A percentile compares a stretch with the other conserved stretches of the same genome.
Evolutionary conservation across 495 filamentous ascomycete species (phyloP).

Genomic region (Trichoderma virens): DNA sequence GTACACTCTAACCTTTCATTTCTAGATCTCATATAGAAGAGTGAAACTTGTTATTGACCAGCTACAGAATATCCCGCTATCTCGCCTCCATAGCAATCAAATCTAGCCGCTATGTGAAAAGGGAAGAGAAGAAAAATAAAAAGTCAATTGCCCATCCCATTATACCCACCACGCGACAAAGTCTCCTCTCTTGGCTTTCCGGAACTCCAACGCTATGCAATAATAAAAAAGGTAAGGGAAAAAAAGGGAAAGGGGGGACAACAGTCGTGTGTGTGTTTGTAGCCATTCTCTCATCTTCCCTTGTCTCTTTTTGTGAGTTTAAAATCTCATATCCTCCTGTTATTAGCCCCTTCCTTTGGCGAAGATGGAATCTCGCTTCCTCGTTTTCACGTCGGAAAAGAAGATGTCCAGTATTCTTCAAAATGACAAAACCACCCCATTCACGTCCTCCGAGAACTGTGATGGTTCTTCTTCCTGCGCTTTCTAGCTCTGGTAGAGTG

Average conservation of each 20-base stretch:
- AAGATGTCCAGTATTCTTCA: too few relatives aligned
- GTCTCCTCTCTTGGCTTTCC: background rate
- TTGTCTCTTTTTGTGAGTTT: background rate
- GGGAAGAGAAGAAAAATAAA: background rate
- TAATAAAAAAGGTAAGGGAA: background rate
- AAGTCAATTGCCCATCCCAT: background rate
- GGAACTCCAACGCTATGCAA: conserved; percentile 11
- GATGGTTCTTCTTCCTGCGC: background rate
- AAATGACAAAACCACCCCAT: background rate
- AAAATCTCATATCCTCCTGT: too few relatives aligned
- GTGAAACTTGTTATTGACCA: too few relatives aligned
- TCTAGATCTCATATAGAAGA: too few relatives aligned
- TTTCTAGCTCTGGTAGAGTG: background rate
- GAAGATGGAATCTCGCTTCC: too few relatives aligned
- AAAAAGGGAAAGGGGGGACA: background rate
- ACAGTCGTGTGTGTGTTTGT: too few relatives aligned
- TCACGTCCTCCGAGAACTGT: background rate
- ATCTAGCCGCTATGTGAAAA: too few relatives aligned
- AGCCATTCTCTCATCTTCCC: background rate
- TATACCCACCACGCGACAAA: background rate
- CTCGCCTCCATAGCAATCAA: too few relatives aligned
- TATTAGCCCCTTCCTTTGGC: too few relatives aligned
- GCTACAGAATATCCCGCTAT: too few relatives aligned
- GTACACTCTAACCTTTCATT: too few relatives aligned
- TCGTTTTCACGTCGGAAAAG: too few relatives aligned